Base-by-base conservation (phyloP, 352 stramenopile species). In the Pythium dissotocum region DNA sequence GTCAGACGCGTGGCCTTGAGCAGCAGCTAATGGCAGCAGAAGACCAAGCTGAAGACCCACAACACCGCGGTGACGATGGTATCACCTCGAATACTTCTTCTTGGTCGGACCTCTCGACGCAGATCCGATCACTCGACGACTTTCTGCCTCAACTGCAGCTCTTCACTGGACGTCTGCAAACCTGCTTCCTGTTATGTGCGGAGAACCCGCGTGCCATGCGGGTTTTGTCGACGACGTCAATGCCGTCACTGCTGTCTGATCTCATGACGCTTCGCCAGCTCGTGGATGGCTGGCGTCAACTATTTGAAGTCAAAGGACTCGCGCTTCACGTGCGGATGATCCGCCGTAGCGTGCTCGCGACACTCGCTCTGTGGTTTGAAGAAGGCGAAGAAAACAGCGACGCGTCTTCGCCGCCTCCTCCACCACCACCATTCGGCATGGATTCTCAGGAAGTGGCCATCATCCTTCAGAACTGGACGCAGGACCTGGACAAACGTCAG, bases 391-490 rank as follows among this genome's bases (percentile, higher is more conserved):
- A 71, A 4, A 40, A 72, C 6, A 26, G 4, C 18, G 56, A 35
- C 16, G 49, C 12, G 18, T 32, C 26, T 21, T 44, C 36, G 12
- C 36, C 36, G 12, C 4, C 72, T 3, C 52, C 75, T 21, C 79
- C 78, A 3, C 71, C 71, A 3, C 83, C 83, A 3, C 72, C 78
- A 4, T 89, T 89, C 38, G 68, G 65, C 0, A 87, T 89, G 6
- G 76, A 80, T 4, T 92, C 84, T 24, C 70, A 79, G 42, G 84
- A 90, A 58, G 77, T 81, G 7, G 69, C 73, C 8, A 58, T 88
- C 13, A 80, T 92, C 14, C 67, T 92, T 13, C 71, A 87, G 18
- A 89, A 88, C 64, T 90, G 82, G 84, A 88, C 75, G 1, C 30
- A 32, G 0, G 77, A 89, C 52, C 62, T 65, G 4, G 73, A 55